These are phyloP conservation scores for Crithidia mellificae DNA, from an alignment of 208 protist species.

Conservation along the genomic window DNA sequence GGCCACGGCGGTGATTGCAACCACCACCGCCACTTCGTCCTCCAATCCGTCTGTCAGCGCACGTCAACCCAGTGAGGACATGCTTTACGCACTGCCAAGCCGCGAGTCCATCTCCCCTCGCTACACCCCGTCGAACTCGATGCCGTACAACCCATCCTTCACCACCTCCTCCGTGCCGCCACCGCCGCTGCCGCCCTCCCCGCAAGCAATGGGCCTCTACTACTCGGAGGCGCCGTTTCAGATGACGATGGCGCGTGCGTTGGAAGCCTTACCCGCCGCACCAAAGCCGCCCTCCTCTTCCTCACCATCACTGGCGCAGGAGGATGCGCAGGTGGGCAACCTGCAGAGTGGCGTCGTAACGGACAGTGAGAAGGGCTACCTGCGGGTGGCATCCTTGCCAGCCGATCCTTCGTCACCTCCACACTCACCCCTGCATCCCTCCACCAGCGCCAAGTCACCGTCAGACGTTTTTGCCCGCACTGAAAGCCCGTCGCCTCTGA, in stretches of 20 bases:
- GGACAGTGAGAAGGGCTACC: not conserved
- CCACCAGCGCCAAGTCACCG: not conserved
- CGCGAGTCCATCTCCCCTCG: conserved; percentile 10
- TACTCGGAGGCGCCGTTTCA: not conserved
- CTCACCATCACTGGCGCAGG: too few relatives aligned
- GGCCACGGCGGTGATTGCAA: too few relatives aligned
- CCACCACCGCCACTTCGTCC: too few relatives aligned
- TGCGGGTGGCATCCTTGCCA: not conserved
- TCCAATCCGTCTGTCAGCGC: not conserved
- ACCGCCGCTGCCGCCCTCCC: conserved; percentile 11
- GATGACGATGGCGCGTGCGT: not conserved
- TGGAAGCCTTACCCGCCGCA: too few relatives aligned
- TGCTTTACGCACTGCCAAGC: not conserved
- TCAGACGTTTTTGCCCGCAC: conserved; percentile 8
- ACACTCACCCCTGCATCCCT: not conserved
- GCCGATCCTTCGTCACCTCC: conserved; percentile 9
- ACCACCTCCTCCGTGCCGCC: conserved; percentile 8
- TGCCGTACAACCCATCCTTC: conserved; percentile 8
- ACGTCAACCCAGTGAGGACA: not conserved
- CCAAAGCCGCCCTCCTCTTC: too few relatives aligned
- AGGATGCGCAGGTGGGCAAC: not conserved
- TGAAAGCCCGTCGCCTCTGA: conserved; percentile 21
- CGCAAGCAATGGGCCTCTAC: not conserved
- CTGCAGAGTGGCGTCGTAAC: too few relatives aligned
- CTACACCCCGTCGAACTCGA: conserved; percentile 10